Percentiles rank a stretch among this genome's conserved stretches.
These are phyloP conservation scores for Amaranthus tricolor DNA, from an alignment of 179 eudicot genomes.

Conservation along the genomic window DNA sequence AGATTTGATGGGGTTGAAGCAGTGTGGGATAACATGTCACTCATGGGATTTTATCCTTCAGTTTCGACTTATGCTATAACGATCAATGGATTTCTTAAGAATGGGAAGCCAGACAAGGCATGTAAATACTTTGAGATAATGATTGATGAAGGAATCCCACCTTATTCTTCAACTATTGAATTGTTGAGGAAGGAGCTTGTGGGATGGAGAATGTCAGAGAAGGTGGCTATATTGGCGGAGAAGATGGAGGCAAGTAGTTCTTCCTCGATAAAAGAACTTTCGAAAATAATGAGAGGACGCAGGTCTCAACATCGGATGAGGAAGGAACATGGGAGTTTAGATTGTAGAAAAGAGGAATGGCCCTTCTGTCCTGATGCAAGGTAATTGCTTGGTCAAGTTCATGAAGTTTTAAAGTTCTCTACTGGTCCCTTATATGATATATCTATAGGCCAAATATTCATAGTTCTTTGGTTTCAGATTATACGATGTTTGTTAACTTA, in stretches of 20 bases:
- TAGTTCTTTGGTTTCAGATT: too few relatives aligned
- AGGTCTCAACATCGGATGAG: constrained; percentile 28
- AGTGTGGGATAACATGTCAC: constrained; percentile 69
- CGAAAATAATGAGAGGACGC: constrained; percentile 56
- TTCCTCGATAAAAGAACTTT: constrained; percentile 52
- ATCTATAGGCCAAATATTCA: too few relatives aligned
- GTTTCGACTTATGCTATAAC: constrained; percentile 79
- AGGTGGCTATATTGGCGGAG: constrained; percentile 56
- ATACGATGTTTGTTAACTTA: too few relatives aligned
- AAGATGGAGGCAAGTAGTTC: constrained; percentile 90
- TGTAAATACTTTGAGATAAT: constrained; percentile 74
- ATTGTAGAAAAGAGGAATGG: constrained; percentile 56
- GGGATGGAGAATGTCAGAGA: constrained; percentile 62
- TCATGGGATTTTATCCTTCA: constrained; percentile 59
- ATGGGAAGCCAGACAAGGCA: constrained; percentile 68
- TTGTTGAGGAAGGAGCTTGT: constrained; percentile 63
- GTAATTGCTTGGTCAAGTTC: not conserved
- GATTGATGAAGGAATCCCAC: constrained; percentile 95
- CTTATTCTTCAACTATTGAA: constrained; percentile 63
- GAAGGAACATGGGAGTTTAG: constrained; percentile 35
- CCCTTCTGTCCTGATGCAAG: constrained; percentile 26
- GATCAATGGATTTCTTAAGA: constrained; percentile 81
- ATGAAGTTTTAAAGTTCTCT: not conserved
- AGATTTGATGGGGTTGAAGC: constrained; percentile 63
- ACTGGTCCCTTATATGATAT: not conserved